Evolutionary conservation across 2,329 filamentous ascomycete species (phyloP).

Genomic region (Paraphaeosphaeria sporulosa): DNA sequence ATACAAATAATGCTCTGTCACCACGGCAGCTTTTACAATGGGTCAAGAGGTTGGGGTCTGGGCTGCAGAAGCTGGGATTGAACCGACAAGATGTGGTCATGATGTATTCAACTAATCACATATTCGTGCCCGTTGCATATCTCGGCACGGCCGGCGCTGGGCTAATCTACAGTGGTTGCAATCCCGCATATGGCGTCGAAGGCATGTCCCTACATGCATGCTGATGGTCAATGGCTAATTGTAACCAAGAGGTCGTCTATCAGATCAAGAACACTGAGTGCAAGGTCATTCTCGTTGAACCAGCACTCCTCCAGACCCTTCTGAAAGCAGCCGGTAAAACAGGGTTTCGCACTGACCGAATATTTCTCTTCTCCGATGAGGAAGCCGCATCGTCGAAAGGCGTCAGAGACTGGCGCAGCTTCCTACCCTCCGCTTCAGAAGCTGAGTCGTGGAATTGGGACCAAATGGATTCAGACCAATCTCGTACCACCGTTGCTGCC

Average conservation of each 20-base stretch:
- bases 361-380: slow-evolving; percentile 60
- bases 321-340: slow-evolving; percentile 54
- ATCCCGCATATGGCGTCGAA: slow-evolving; percentile 60
- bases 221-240: slow-evolving; percentile 1
- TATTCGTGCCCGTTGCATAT: slow-evolving; percentile 64
- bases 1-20: slow-evolving; percentile 56
- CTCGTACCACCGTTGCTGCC: slow-evolving; percentile 35
- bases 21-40: slow-evolving; percentile 59
- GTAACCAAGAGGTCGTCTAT: slow-evolving; percentile 55
- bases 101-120: slow-evolving; percentile 63
- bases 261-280: slow-evolving; percentile 62
- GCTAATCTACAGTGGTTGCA: slow-evolving; percentile 64
- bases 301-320: slow-evolving; percentile 53
- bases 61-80: slow-evolving; percentile 57
- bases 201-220: slow-evolving; percentile 38
- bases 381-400: slow-evolving; percentile 39
- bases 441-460: slow-evolving; percentile 54
- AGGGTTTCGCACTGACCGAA: slow-evolving; percentile 51
- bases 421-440: slow-evolving; percentile 46
- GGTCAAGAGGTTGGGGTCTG: slow-evolving; percentile 60
- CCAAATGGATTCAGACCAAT: slow-evolving; percentile 46
- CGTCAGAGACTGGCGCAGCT: slow-evolving; percentile 53
- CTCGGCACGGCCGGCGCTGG: slow-evolving; percentile 62
- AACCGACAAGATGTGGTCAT: slow-evolving; percentile 61
- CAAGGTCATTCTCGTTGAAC: slow-evolving; percentile 60